Evolutionary conservation across 768 basidiomycete species (phyloP).

Genomic region (Leccinum disarticulatum): DNA sequence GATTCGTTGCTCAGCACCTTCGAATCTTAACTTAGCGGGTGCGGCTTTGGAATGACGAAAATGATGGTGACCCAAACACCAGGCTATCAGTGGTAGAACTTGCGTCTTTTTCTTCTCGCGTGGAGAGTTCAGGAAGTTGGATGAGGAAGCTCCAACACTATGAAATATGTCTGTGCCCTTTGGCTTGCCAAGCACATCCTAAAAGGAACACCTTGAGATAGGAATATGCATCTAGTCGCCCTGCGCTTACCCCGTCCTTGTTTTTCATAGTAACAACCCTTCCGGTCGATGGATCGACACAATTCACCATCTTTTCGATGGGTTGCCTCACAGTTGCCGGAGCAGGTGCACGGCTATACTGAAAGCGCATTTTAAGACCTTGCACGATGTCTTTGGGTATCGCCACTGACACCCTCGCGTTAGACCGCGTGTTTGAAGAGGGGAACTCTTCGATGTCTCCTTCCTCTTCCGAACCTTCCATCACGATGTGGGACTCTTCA

Average conservation of each 20-base stretch:
- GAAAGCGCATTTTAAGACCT: slow-evolving; percentile 7
- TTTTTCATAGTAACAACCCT: no score
- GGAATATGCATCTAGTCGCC: background rate
- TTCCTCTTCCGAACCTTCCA: slow-evolving; percentile 24
- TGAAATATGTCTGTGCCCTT: slow-evolving; percentile 10
- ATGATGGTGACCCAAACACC: slow-evolving; percentile 26
- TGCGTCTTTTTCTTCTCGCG: slow-evolving; percentile 5
- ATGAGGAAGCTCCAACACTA: slow-evolving; percentile 28
- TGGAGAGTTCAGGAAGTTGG: slow-evolving; percentile 21
- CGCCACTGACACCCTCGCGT: background rate
- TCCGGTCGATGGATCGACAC: no score
- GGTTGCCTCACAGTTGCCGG: slow-evolving; percentile 4
- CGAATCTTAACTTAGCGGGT: slow-evolving; percentile 18
- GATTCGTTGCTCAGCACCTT: slow-evolving; percentile 4
- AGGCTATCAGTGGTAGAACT: slow-evolving; percentile 27
- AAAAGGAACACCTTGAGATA: slow-evolving; percentile 5
- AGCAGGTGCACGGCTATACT: background rate
- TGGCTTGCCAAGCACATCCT: slow-evolving; percentile 8
- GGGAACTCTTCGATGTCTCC: slow-evolving; percentile 22
- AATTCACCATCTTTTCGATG: background rate
- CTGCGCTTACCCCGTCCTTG: slow-evolving; percentile 20
- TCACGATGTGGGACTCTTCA: slow-evolving; percentile 9
- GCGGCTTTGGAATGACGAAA: slow-evolving; percentile 13
- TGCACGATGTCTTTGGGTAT: slow-evolving; percentile 24
- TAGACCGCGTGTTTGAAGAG: background rate